Base-by-base conservation (phyloP, 306 rosid species). In the Oemleria cerasiformis region DNA sequence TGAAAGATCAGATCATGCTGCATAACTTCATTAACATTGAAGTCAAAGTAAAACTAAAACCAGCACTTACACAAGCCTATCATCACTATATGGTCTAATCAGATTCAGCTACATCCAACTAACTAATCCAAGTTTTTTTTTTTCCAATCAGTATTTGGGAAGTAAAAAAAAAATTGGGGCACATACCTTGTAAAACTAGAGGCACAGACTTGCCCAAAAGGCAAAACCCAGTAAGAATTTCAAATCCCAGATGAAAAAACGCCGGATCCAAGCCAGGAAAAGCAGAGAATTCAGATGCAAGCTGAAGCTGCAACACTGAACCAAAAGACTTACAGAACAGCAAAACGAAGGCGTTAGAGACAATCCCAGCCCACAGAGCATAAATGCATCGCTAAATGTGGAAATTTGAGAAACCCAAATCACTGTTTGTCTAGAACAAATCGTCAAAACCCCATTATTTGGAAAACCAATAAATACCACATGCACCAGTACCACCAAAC, bases 321-420 rank as follows among this genome's bases (percentile, higher is more conserved):
- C 86, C 85, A 87, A 74, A 88, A 77, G 85, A 82, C 92, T 85
- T 92, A 92, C 92, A 88, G 81, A 73, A 59, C 11, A 50, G 63
- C 45, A 51, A 66, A 45, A 25, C 63, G 61, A 68, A 15, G 12
- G 9, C 36, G 36, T 59, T 45, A 79, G 65, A 81, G 79, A 78
- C 82, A 83, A 83, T 90, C 85, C 82, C 66, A 77, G 78, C 73
- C 86, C 87, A 84, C 71, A 76, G 83, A 83, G 79, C 71, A 11
- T 63, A 50, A 84, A 71, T 74, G 83, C 71, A 25, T 68, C 69
- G 63, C 78, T 59, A 75, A 81, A 81, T 73, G 66, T 75, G 77
- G 82, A 71, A 59, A 76, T 4, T 45, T 39, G 41, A 43, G 20
- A 59, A 63, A 34, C 58, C 42, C 40, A 50, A 61, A 40, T 38